Percentiles rank a stretch among this genome's conserved stretches.
Conservation (phyloP, 2,329 filamentous ascomycete species). For the Phaeosphaeria sp. region DNA sequence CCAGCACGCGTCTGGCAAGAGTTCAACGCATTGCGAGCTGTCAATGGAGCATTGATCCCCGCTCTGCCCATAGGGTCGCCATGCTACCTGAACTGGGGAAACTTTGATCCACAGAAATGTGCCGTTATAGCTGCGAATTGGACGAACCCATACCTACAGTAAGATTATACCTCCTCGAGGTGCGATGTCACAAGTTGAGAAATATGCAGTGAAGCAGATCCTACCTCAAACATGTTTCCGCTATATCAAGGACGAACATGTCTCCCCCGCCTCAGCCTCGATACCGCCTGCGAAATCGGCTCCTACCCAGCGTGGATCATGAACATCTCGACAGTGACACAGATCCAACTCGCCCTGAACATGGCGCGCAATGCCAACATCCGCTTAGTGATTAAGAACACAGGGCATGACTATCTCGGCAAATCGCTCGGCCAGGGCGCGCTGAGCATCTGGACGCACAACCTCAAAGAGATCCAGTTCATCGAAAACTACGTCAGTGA, state of each 20-base stretch:
- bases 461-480: slow-evolving; percentile 28
- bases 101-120: slow-evolving; percentile 12
- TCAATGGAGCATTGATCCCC: not conserved
- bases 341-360: slow-evolving; percentile 16
- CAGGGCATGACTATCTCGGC: slow-evolving; percentile 27
- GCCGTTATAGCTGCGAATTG: slow-evolving; percentile 6
- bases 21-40: not conserved
- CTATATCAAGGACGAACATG: slow-evolving; percentile 16
- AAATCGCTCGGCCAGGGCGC: slow-evolving; percentile 33
- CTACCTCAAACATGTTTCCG: slow-evolving; percentile 17
- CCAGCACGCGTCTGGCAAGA: not conserved
- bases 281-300: slow-evolving; percentile 14
- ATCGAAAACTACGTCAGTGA: slow-evolving; percentile 15
- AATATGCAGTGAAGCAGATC: slow-evolving; percentile 11
- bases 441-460: slow-evolving; percentile 39
- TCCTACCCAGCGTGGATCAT: slow-evolving; percentile 12
- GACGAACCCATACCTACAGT: slow-evolving; percentile 11
- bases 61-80: not conserved
- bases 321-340: slow-evolving; percentile 12
- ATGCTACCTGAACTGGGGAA: slow-evolving; percentile 8
- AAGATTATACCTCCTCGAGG: not conserved
- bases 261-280: slow-evolving; percentile 6
- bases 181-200: not conserved
- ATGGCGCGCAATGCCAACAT: slow-evolving; percentile 3
- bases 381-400: slow-evolving; percentile 27